Conservation (phyloP, 345 rosid genomes). For the Nasturtium officinale region DNA sequence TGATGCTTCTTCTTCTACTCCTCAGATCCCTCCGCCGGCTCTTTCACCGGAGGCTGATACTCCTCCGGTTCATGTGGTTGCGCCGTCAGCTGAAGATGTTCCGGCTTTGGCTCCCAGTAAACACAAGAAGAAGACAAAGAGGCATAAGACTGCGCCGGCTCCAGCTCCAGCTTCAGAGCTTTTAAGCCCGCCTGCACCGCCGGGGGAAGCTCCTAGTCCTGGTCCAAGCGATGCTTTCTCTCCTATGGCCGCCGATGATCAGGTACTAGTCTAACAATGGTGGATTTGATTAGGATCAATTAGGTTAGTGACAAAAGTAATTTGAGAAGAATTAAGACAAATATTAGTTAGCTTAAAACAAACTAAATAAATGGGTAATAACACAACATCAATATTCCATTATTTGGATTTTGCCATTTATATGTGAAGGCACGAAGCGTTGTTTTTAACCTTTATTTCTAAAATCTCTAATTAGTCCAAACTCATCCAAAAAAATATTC, state of each 20-base stretch:
- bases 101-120: conserved; percentile 74
- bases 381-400: not conserved
- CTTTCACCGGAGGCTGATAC: conserved; percentile 47
- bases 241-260: conserved; percentile 48
- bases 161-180: conserved; percentile 51
- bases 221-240: conserved; percentile 54
- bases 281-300: not conserved
- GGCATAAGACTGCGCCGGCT: conserved; percentile 47
- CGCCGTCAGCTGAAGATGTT: conserved; percentile 42
- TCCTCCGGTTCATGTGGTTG: conserved; percentile 19
- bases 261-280: conserved; percentile 24
- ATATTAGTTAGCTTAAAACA: not conserved
- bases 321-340: not conserved
- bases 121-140: conserved; percentile 40
- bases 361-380: not conserved
- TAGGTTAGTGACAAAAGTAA: not conserved
- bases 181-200: conserved; percentile 65
- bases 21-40: conserved; percentile 49
- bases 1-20: conserved; percentile 22
- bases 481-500: not conserved
- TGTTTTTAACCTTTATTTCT: too few relatives aligned
- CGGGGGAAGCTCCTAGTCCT: conserved; percentile 59
- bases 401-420: too few relatives aligned
- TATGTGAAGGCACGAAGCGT: too few relatives aligned
- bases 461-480: too few relatives aligned